Percentiles rank a stretch among this genome's conserved stretches.
Conservation (phyloP, 495 filamentous ascomycete genomes). For the Penicillium ucsense region DNA sequence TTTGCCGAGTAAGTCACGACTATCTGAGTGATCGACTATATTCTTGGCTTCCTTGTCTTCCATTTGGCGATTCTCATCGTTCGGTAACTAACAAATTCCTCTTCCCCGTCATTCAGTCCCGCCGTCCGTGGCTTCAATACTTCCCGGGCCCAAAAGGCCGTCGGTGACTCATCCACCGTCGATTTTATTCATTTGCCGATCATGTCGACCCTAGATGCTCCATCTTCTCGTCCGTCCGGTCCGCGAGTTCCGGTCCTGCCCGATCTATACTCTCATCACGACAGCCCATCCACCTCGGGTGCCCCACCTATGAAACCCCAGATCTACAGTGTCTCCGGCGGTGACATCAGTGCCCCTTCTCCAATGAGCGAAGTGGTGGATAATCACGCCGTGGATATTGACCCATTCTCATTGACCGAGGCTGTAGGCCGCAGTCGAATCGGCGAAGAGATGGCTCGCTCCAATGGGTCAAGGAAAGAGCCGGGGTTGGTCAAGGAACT, state of each 20-base stretch:
- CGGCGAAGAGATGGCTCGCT: conserved; percentile 25
- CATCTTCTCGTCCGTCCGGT: conserved; percentile 13
- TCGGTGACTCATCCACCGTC: conserved; percentile 50
- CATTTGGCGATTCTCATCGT: background rate
- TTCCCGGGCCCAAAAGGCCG: conserved; percentile 42
- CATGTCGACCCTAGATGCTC: conserved; percentile 32
- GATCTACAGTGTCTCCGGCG: conserved; percentile 46
- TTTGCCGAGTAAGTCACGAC: conserved; percentile 28
- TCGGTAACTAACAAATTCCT: background rate
- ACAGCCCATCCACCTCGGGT: conserved; percentile 9
- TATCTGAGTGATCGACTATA: background rate
- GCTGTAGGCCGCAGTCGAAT: conserved; percentile 35
- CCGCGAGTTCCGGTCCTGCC: conserved; percentile 47
- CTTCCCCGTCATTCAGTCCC: conserved; percentile 5
- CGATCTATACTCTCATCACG: conserved; percentile 26
- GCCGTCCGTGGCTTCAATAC: conserved; percentile 50
- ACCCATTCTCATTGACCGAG: conserved; percentile 49
- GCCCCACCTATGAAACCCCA: conserved; percentile 42
- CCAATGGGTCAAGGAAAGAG: conserved; percentile 14
- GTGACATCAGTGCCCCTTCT: conserved; percentile 39
- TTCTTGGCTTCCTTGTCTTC: background rate
- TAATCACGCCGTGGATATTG: conserved; percentile 45
- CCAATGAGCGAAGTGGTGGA: conserved; percentile 52
- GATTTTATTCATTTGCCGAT: conserved; percentile 56
- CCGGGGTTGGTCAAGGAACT: conserved; percentile 38